phyloP scores from a whole-genome alignment of 2,329 filamentous ascomycete species.

The Neonectria punicea region DNA sequence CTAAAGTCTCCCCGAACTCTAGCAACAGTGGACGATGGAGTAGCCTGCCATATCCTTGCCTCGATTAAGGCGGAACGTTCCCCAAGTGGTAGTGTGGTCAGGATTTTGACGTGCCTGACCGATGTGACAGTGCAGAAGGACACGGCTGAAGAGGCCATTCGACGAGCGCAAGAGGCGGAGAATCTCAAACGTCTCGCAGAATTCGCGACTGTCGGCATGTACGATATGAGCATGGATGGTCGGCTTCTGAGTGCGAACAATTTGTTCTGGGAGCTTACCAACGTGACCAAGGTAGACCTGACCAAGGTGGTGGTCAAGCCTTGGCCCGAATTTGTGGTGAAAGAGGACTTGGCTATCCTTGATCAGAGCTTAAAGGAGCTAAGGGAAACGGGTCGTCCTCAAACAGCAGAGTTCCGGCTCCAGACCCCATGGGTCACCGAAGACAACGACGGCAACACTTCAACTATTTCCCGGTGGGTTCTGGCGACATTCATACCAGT shows the following conservation, averaged over 20 bases:
- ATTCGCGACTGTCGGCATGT: conserved; percentile 65
- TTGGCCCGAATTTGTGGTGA: conserved; percentile 56
- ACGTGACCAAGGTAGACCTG: conserved; percentile 57
- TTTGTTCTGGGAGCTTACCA: conserved; percentile 64
- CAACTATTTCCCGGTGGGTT: conserved; percentile 59
- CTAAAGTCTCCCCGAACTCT: conserved; percentile 34
- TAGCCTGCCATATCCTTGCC: conserved; percentile 57
- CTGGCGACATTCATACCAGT: conserved; percentile 63
- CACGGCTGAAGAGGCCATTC: conserved; percentile 59
- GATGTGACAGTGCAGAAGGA: conserved; percentile 63
- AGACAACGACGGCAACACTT: conserved; percentile 56
- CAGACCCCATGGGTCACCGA: conserved; percentile 59
- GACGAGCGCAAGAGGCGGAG: conserved; percentile 61
- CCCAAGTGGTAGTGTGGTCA: conserved; percentile 54
- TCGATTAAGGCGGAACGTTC: conserved; percentile 59
- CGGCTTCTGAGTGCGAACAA: conserved; percentile 62
- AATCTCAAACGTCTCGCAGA: conserved; percentile 66
- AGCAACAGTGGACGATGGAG: conserved; percentile 42
- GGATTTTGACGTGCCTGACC: conserved; percentile 61
- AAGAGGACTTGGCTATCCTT: conserved; percentile 56
- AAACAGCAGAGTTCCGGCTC: conserved; percentile 61
- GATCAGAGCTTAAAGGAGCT: conserved; percentile 54
- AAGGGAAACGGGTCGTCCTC: conserved; percentile 52
- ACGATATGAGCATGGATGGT: conserved; percentile 63
- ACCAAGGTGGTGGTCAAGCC: conserved; percentile 52